Base-by-base conservation (phyloP, 768 basidiomycete species). In the Boletus tomentosulus region DNA sequence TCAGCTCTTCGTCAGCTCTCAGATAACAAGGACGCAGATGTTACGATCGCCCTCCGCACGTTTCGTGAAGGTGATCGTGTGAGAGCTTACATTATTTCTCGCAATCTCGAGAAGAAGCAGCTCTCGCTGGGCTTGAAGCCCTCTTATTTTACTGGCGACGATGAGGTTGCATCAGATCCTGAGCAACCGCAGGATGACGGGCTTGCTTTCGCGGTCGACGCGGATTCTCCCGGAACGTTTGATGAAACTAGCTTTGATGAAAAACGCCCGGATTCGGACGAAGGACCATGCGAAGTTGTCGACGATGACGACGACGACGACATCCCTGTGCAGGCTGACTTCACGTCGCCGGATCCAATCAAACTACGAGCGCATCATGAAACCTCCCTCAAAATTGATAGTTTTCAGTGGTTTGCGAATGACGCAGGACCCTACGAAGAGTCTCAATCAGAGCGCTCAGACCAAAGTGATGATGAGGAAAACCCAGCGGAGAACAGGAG, bases 1-100 rank as follows among this genome's bases (percentile, higher is more conserved):
- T 47, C 47, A 38, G 37, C 48, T 24, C 48, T 51, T 52, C 22
- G 33, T 25, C 57, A 97, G 93, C 77, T 98, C 41, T 89, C 94
- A 8, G 96, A 98, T 64, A 92, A 90, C 67, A 78, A 83, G 57
- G 82, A 87, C 30, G 88, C 88, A 4, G 91, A 95, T 68, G 84
- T 90, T 22, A 71, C 78, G 27, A 71, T 87, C 37, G 93, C 92
- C 9, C 77, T 97, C 37, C 83, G 79, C 44, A 84, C 82, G 35
- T 96, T 98, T 78, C 81, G 85, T 30, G 86, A 87, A 67, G 93
- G 92, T 6, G 93, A 98, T 70, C 78, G 77, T 37, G 89, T 98
- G 56, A 90, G 87, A 68, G 90, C 88, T 2, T 68, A 86, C 46
- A 78, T 99, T 41, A 69, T 87, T 35, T 79, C 80, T 9, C 76